Conservation (phyloP, 257 asterid species). For the Gentiana dahurica region DNA sequence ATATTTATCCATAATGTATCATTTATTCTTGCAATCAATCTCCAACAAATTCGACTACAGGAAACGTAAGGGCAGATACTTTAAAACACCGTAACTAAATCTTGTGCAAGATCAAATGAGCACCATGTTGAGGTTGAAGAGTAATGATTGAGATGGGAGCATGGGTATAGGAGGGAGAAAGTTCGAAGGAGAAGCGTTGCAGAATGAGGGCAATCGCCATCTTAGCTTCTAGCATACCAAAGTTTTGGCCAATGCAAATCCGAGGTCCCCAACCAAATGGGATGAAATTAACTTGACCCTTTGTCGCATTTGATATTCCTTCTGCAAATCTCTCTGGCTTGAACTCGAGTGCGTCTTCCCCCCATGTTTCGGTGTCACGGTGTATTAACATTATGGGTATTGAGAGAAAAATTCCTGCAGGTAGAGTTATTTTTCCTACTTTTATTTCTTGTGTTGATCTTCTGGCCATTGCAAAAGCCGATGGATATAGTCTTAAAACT, state of each 20-base stretch:
- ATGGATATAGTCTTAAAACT: slow-evolving; percentile 3
- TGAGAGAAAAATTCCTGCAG: slow-evolving; percentile 8
- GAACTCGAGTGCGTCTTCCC: slow-evolving; percentile 4
- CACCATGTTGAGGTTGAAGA: slow-evolving; percentile 1
- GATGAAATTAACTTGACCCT: background rate
- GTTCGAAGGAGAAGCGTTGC: background rate
- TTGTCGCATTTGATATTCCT: slow-evolving; percentile 1
- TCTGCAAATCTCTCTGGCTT: slow-evolving; percentile 2
- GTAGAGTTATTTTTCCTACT: slow-evolving; percentile 13
- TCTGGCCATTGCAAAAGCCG: background rate
- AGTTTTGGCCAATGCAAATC: slow-evolving; percentile 13
- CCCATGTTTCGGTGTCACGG: slow-evolving; percentile 13
- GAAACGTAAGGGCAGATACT: background rate
- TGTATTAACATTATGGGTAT: slow-evolving; percentile 12
- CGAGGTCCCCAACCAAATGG: slow-evolving; percentile 21
- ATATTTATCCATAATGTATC: too few relatives aligned
- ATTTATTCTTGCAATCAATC: background rate
- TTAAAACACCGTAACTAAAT: background rate
- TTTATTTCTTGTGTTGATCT: slow-evolving; percentile 11
- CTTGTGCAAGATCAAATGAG: background rate
- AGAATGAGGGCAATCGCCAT: slow-evolving; percentile 11
- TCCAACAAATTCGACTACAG: too few relatives aligned
- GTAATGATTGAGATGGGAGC: background rate
- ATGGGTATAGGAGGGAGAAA: background rate
- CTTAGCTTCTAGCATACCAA: slow-evolving; percentile 18